These are phyloP conservation scores for Ceratobasidium sp. DNA, from an alignment of 1,284 basidiomycete genomes.

Conservation along the genomic window DNA sequence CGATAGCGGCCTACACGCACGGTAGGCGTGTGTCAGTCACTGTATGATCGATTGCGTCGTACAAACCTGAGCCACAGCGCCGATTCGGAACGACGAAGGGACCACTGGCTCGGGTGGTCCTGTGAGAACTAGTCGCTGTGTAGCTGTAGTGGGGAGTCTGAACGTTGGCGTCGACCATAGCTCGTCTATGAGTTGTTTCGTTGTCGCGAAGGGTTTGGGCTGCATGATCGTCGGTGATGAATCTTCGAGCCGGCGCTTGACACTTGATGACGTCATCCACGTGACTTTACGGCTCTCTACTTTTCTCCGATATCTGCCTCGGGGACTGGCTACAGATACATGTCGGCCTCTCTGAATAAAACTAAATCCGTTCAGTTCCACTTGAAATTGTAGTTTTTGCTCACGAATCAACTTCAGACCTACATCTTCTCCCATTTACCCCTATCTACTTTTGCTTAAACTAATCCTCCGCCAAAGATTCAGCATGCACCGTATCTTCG, in stretches of 20 bases:
- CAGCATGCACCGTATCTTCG: background rate
- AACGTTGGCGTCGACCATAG: conserved; percentile 27
- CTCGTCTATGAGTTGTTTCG: conserved; percentile 21
- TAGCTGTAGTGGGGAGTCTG: conserved; percentile 1
- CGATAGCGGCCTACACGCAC: conserved; percentile 63
- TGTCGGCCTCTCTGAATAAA: no score
- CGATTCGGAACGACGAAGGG: conserved; percentile 67
- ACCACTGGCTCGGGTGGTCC: conserved; percentile 61
- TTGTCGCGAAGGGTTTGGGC: background rate
- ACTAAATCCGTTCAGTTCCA: no score
- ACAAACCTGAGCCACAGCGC: conserved; percentile 65
- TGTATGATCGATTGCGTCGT: conserved; percentile 41
- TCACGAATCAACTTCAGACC: no score
- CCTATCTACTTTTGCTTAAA: no score
- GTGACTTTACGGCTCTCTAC: background rate
- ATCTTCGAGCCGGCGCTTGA: conserved; percentile 5
- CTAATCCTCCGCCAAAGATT: background rate
- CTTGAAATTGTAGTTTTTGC: no score
- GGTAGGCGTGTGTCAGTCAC: background rate
- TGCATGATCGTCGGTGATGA: conserved; percentile 11
- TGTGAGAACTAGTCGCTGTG: conserved; percentile 55
- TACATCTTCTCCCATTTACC: no score
- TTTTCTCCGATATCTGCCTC: background rate
- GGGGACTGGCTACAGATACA: no score
- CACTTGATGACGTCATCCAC: background rate